phyloP scores from a whole-genome alignment of 768 basidiomycete genomes.

The Phaeotremella skinneri region DNA sequence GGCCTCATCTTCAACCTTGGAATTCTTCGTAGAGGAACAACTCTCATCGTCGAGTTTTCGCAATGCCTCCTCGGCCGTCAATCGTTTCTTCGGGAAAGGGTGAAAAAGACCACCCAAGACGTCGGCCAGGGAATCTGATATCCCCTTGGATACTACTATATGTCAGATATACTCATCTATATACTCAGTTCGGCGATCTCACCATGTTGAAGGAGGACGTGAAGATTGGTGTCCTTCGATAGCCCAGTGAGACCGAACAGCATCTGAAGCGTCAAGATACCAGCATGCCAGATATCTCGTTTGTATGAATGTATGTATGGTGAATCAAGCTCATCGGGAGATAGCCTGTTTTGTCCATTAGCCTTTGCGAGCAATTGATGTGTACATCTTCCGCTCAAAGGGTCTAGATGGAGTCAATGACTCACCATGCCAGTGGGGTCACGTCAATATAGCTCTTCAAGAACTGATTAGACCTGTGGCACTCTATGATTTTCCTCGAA shows the following conservation, averaged over 20 bases:
- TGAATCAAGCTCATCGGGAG: constrained; percentile 74
- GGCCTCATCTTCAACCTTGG: constrained; percentile 17
- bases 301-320: constrained; percentile 71
- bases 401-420: constrained; percentile 40
- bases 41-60: too few species aligned
- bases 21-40: too few species aligned
- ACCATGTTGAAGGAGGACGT: constrained; percentile 47
- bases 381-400: too few species aligned
- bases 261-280: constrained; percentile 80
- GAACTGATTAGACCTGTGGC: constrained; percentile 82
- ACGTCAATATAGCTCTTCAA: constrained; percentile 41
- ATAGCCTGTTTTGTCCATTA: constrained; percentile 59
- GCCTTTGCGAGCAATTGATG: too few species aligned
- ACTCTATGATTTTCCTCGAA: constrained; percentile 68
- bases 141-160: constrained; percentile 4
- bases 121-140: constrained; percentile 34
- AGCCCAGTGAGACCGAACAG: constrained; percentile 71
- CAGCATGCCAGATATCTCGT: constrained; percentile 79
- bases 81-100: constrained; percentile 36
- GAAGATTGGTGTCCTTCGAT: constrained; percentile 51
- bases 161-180: background rate
- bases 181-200: constrained; percentile 5
- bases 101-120: constrained; percentile 42
- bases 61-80: constrained; percentile 40
- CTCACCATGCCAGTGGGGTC: constrained; percentile 58